Evolutionary conservation across 2,329 filamentous ascomycete species (phyloP).

Genomic region (Xenoacremonium recifei): DNA sequence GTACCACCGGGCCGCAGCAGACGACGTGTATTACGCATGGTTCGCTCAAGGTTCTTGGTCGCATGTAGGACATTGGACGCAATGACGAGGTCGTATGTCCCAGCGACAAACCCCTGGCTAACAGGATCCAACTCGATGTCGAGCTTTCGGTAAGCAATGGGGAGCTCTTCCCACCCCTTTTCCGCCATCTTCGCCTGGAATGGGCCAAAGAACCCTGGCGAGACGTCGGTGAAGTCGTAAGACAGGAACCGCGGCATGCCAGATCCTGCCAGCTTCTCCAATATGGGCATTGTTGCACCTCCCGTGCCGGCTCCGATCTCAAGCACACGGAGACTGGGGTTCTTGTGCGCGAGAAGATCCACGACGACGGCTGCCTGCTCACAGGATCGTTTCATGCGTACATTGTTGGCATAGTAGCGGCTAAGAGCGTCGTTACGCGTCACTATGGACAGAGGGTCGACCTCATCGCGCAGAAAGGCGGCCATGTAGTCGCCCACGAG

Average conservation of each 20-base stretch:
- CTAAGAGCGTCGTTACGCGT: not conserved
- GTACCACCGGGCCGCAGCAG: constrained; percentile 28
- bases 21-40: constrained; percentile 12
- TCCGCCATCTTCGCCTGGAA: too few relatives aligned
- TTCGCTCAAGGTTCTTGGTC: constrained; percentile 23
- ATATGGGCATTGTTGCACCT: constrained; percentile 29
- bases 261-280: constrained; percentile 23
- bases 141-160: constrained; percentile 25
- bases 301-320: constrained; percentile 42
- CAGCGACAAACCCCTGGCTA: constrained; percentile 14
- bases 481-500: too few relatives aligned
- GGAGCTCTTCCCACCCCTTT: too few relatives aligned
- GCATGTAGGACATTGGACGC: constrained; percentile 31
- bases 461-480: too few relatives aligned
- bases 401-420: not conserved
- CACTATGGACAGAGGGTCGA: constrained; percentile 3
- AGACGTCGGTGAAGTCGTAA: too few relatives aligned
- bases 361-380: not conserved
- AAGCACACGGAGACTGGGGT: constrained; percentile 33
- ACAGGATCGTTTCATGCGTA: not conserved
- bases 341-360: constrained; percentile 25
- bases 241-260: too few relatives aligned
- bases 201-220: too few relatives aligned
- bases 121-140: constrained; percentile 11
- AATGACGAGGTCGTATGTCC: constrained; percentile 21